Evolutionary conservation across 1,284 basidiomycete genomes (phyloP).

Genomic region (Austroboletus novae-zelandiae): DNA sequence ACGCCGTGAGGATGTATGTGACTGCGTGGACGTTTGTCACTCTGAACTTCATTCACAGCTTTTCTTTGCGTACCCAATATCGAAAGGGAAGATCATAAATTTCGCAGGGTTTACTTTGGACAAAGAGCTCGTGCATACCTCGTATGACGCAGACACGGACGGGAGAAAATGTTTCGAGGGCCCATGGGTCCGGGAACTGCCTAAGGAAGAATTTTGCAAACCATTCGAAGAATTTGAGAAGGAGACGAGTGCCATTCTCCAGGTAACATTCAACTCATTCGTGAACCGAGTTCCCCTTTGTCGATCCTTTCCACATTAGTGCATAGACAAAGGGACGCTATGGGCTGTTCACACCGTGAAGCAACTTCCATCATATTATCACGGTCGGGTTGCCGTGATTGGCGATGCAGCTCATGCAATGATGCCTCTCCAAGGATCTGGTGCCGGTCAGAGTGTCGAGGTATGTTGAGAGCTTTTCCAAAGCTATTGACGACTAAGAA

Average conservation of each 20-base stretch:
- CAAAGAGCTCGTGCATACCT: constrained; percentile 25
- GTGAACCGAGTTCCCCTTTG: background rate
- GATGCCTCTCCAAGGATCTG: constrained; percentile 54
- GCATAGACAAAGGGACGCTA: constrained; percentile 37
- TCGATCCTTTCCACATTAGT: constrained; percentile 13
- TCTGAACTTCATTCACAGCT: constrained; percentile 14
- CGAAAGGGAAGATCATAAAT: constrained; percentile 30
- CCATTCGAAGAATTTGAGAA: constrained; percentile 30
- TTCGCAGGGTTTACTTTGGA: constrained; percentile 32
- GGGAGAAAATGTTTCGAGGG: constrained; percentile 24
- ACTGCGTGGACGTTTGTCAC: background rate
- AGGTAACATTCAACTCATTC: constrained; percentile 13
- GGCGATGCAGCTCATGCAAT: constrained; percentile 61
- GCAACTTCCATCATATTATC: constrained; percentile 39
- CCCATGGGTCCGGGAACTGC: constrained; percentile 31
- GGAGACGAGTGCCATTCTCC: constrained; percentile 25
- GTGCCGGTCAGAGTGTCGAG: constrained; percentile 57
- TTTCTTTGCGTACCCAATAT: constrained; percentile 29
- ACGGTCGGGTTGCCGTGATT: constrained; percentile 43
- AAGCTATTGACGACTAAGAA: background rate
- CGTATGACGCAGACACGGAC: constrained; percentile 18
- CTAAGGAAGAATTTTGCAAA: constrained; percentile 25
- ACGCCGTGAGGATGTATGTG: constrained; percentile 19
- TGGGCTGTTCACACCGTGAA: constrained; percentile 52
- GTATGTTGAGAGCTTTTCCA: constrained; percentile 25